These are phyloP conservation scores for Scleroderma citrinum DNA, from an alignment of 768 basidiomycete species.

Conservation along the genomic window DNA sequence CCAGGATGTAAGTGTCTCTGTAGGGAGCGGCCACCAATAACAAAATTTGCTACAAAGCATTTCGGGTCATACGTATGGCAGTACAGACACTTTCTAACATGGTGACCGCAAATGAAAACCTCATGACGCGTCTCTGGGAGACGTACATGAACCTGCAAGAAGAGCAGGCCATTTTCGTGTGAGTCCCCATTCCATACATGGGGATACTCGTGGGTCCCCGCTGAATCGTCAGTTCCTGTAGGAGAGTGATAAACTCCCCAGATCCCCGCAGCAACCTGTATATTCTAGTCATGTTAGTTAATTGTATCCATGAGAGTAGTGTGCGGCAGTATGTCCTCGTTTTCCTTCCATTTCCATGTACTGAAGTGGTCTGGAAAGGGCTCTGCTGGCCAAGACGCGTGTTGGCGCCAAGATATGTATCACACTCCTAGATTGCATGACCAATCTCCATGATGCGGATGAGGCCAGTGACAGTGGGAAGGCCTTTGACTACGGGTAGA, in stretches of 20 bases:
- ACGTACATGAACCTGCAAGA: constrained; percentile 63
- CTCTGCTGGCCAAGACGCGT: constrained; percentile 44
- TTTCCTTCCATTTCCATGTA: constrained; percentile 6
- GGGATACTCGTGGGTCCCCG: constrained; percentile 1
- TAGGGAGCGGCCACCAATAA: not conserved
- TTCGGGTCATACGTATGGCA: constrained; percentile 56
- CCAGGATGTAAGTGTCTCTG: constrained; percentile 40
- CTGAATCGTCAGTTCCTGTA: constrained; percentile 17
- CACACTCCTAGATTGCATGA: constrained; percentile 64
- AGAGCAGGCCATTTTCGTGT: constrained; percentile 74
- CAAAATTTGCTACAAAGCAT: constrained; percentile 39
- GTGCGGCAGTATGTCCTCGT: constrained; percentile 46
- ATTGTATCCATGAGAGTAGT: constrained; percentile 57
- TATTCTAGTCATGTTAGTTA: constrained; percentile 64
- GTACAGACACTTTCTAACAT: constrained; percentile 81
- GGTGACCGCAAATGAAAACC: constrained; percentile 62
- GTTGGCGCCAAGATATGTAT: constrained; percentile 64
- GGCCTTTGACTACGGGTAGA: constrained; percentile 74
- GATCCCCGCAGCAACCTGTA: constrained; percentile 58
- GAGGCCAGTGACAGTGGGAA: constrained; percentile 58
- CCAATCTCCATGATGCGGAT: constrained; percentile 60
- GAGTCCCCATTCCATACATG: constrained; percentile 21
- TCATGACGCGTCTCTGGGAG: constrained; percentile 56
- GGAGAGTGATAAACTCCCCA: constrained; percentile 57
- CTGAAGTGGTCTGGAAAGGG: constrained; percentile 24